These are phyloP conservation scores for Teunomyces funiuensis DNA, from an alignment of 805 yeast genomes.

Conservation along the genomic window DNA sequence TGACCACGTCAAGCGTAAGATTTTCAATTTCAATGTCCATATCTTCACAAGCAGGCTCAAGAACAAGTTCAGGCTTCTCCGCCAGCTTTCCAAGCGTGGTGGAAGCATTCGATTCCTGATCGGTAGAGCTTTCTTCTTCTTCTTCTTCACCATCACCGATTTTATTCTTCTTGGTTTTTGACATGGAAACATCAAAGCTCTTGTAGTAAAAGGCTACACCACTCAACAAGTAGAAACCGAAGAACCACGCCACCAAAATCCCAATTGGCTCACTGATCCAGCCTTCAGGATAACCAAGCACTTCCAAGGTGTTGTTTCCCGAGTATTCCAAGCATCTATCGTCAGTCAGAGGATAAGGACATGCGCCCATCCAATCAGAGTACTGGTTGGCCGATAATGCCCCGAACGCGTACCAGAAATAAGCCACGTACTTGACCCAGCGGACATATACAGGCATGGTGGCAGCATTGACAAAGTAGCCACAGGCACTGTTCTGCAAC, in stretches of 20 bases:
- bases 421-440: conserved; percentile 27
- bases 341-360: conserved; percentile 34
- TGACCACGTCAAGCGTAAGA: conserved; percentile 9
- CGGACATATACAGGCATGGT: conserved; percentile 30
- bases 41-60: background rate
- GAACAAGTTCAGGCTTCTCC: background rate
- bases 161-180: conserved; percentile 35
- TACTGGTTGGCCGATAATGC: conserved; percentile 26
- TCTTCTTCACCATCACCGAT: conserved; percentile 23
- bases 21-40: conserved; percentile 10
- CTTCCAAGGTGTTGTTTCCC: conserved; percentile 53
- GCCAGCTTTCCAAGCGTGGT: background rate
- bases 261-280: conserved; percentile 71
- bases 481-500: conserved; percentile 29
- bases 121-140: no score
- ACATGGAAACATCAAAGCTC: conserved; percentile 54
- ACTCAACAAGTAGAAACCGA: conserved; percentile 53
- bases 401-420: conserved; percentile 29
- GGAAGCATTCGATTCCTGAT: background rate
- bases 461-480: conserved; percentile 26
- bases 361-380: conserved; percentile 23
- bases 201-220: conserved; percentile 47
- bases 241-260: conserved; percentile 55
- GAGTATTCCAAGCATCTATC: conserved; percentile 42
- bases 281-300: conserved; percentile 58